These are phyloP conservation scores for Fonsecaea multimorphosa DNA, from an alignment of 2,329 filamentous ascomycete genomes.

Conservation along the genomic window DNA sequence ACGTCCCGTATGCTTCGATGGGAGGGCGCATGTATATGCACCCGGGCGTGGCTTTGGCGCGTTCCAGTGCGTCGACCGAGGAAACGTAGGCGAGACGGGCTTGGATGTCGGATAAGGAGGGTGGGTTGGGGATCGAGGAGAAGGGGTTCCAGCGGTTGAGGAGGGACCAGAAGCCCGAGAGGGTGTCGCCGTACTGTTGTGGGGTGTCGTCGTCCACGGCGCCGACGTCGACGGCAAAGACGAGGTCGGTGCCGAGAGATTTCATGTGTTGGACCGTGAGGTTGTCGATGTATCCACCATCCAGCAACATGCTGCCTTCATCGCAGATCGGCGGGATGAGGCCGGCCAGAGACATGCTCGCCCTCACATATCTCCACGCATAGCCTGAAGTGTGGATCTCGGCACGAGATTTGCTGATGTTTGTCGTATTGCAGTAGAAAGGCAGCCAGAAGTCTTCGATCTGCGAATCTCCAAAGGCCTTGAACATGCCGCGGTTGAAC, in stretches of 20 bases:
- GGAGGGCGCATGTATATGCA: constrained; percentile 97
- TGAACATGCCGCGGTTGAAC: constrained; percentile 99
- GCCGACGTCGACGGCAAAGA: constrained; percentile 95
- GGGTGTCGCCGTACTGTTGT: constrained; percentile 88
- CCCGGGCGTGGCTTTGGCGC: constrained; percentile 87
- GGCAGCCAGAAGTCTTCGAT: constrained; percentile 99
- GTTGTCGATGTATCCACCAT: constrained; percentile 97
- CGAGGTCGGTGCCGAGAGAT: constrained; percentile 85
- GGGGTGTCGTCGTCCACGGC: constrained; percentile 89
- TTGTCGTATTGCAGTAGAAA: constrained; percentile 99
- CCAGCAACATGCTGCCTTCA: constrained; percentile 93
- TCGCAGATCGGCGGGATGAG: constrained; percentile 92
- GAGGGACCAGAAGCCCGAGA: constrained; percentile 94
- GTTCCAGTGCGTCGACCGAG: constrained; percentile 89
- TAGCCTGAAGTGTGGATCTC: constrained; percentile 97
- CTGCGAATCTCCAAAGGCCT: constrained; percentile 93
- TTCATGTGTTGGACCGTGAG: constrained; percentile 98
- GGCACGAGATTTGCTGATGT: constrained; percentile 89
- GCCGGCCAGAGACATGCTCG: constrained; percentile 95
- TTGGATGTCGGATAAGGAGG: constrained; percentile 94
- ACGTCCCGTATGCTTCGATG: constrained; percentile 87
- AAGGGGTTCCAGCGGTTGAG: constrained; percentile 98
- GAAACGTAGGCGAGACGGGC: constrained; percentile 92
- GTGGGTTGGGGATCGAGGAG: constrained; percentile 84
- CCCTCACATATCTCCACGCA: constrained; percentile 94